phyloP scores from a whole-genome alignment of 2,329 filamentous ascomycete species.

The Fusarium secorum region DNA sequence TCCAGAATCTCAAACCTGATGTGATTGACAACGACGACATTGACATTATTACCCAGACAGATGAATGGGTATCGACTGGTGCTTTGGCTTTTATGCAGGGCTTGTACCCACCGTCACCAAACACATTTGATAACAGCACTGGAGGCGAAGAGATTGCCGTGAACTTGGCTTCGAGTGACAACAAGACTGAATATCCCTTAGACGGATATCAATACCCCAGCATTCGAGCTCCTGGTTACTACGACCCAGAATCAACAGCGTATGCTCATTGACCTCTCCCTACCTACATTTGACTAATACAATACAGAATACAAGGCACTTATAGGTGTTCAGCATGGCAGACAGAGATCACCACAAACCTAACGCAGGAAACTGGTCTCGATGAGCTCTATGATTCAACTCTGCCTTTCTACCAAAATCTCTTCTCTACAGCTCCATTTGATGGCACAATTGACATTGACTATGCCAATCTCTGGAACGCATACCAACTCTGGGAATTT shows the following conservation, averaged over 20 bases:
- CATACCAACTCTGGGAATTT: constrained; percentile 63
- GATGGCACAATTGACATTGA: constrained; percentile 47
- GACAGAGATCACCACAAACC: constrained; percentile 40
- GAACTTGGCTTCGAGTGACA: constrained; percentile 47
- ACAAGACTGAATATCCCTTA: constrained; percentile 69
- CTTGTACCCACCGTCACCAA: constrained; percentile 76
- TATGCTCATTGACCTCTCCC: constrained; percentile 42
- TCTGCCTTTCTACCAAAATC: constrained; percentile 52
- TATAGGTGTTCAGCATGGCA: constrained; percentile 50
- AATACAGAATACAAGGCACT: constrained; percentile 50
- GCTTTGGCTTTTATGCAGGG: constrained; percentile 84
- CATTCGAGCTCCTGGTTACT: constrained; percentile 60
- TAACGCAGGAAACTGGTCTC: constrained; percentile 39
- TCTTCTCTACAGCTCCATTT: constrained; percentile 51
- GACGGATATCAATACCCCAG: constrained; percentile 83
- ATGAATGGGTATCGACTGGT: constrained; percentile 66
- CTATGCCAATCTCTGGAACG: constrained; percentile 56
- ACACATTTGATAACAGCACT: constrained; percentile 41
- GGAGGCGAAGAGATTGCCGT: constrained; percentile 54
- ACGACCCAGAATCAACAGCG: constrained; percentile 57
- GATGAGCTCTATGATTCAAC: constrained; percentile 41
- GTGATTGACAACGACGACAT: constrained; percentile 61
- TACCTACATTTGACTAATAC: not conserved
- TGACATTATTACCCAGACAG: constrained; percentile 50
- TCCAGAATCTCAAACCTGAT: constrained; percentile 53